Base-by-base conservation (phyloP, 2,329 filamentous ascomycete genomes). In the Botryotinia globosa region DNA sequence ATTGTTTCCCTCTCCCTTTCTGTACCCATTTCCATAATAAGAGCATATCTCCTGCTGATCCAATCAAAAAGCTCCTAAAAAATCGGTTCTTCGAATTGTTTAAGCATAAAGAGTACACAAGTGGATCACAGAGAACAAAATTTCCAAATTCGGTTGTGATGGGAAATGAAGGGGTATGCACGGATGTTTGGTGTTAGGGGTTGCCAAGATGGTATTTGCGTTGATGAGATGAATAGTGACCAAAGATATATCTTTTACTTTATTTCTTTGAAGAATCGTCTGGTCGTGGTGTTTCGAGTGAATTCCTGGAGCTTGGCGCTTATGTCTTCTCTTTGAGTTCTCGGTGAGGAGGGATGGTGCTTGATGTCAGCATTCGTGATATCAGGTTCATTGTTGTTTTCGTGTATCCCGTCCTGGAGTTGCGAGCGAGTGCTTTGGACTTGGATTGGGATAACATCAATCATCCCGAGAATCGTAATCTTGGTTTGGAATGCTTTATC, bases 101-200 rank as follows among this genome's bases (percentile, higher is more conserved):
- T n/a, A 14, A 54, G 32, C 63, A 48, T n/a, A n/a, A 66, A 66
- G 32, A 54, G 45, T 39, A 66, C 34, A 51, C 25, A 34, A n/a
- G 25, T 66, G 45, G 14, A 66, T 48, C 16, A 25, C 4, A n/a
- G 18, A 51, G 32, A n/a, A 20, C 32, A 10, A 37, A 14, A 66
- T 20, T 51, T 12, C 45, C 63, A 18, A 37, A 66, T 54, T 37
- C 2, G 45, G 63, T 34, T n/a, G 45, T 39, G 5, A 25, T 48
- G 29, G 63, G 63, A 65, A 34, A 66, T 66, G 63, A 66, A 66
- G 63, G 63, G 63, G 63, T 65, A 18, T 39, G 63, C 63, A 66
- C 63, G 63, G 63, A 66, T 66, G 32, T 39, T 66, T 66, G 63
- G 32, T 39, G 44, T 54, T 45, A 37, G 45, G 63, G 32, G 63